These are phyloP conservation scores for Xylariaceae sp. DNA, from an alignment of 2,329 filamentous ascomycete species.

Conservation along the genomic window DNA sequence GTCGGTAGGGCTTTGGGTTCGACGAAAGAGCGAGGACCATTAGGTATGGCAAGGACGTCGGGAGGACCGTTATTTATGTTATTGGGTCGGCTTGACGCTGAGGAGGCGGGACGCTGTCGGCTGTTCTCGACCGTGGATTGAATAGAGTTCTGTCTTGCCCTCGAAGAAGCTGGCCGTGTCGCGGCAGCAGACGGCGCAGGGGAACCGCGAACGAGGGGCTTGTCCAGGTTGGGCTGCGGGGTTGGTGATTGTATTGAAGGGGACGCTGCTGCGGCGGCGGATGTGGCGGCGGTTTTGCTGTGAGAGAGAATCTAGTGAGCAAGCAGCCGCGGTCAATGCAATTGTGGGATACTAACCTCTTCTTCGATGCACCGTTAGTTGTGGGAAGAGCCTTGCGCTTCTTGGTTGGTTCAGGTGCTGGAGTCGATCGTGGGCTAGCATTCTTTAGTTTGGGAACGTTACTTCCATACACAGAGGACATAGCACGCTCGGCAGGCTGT, in stretches of 20 bases:
- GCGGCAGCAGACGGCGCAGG: slow-evolving; percentile 51
- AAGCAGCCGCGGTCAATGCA: neutral
- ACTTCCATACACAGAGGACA: slow-evolving; percentile 52
- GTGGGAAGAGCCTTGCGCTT: slow-evolving; percentile 61
- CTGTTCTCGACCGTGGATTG: slow-evolving; percentile 53
- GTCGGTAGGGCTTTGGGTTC: slow-evolving; percentile 47
- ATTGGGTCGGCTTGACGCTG: slow-evolving; percentile 57
- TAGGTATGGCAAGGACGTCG: slow-evolving; percentile 32
- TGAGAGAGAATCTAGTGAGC: slow-evolving; percentile 7
- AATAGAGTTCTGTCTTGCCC: slow-evolving; percentile 70
- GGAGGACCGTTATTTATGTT: slow-evolving; percentile 39
- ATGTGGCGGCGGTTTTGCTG: slow-evolving; percentile 27
- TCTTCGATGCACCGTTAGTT: slow-evolving; percentile 68
- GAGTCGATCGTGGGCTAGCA: slow-evolving; percentile 64
- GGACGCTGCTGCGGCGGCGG: slow-evolving; percentile 52
- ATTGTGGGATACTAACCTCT: slow-evolving; percentile 54
- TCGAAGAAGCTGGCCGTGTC: slow-evolving; percentile 61
- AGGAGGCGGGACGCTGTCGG: slow-evolving; percentile 52
- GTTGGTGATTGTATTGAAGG: slow-evolving; percentile 72
- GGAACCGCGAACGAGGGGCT: slow-evolving; percentile 48
- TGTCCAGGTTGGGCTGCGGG: slow-evolving; percentile 63
- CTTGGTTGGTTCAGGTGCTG: slow-evolving; percentile 63
- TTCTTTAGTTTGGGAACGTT: slow-evolving; percentile 52
- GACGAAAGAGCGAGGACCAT: slow-evolving; percentile 29
- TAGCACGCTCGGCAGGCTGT: slow-evolving; percentile 60